Conservation (phyloP, 495 filamentous ascomycete species). For the Aspergillus heteromorphus region DNA sequence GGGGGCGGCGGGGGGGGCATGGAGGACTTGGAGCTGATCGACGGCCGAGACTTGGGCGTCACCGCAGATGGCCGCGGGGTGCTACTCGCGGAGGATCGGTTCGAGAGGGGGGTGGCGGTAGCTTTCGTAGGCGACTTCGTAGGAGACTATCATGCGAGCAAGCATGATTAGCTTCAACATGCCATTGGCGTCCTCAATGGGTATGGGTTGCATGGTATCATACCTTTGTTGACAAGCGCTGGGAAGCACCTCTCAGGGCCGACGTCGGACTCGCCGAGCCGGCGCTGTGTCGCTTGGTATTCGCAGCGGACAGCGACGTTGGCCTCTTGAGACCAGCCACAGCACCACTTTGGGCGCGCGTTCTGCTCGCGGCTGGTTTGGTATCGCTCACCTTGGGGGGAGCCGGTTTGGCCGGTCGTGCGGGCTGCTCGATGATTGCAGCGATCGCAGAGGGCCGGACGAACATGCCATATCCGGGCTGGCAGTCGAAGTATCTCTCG, state of each 20-base stretch:
- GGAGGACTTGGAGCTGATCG: constrained; percentile 51
- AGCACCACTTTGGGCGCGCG: constrained; percentile 28
- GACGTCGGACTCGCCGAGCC: constrained; percentile 65
- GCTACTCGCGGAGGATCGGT: constrained; percentile 44
- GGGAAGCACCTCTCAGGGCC: constrained; percentile 37
- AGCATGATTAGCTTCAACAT: not conserved
- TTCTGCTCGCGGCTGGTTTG: constrained; percentile 19
- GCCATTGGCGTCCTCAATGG: not conserved
- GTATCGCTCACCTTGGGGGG: constrained; percentile 20
- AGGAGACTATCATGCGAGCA: constrained; percentile 51
- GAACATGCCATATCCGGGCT: constrained; percentile 81
- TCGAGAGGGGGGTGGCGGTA: constrained; percentile 52
- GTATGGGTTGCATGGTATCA: too few relatives aligned
- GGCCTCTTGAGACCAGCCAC: constrained; percentile 30
- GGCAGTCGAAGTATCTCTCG: constrained; percentile 84
- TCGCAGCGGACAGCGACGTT: constrained; percentile 41
- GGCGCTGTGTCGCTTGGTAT: constrained; percentile 59
- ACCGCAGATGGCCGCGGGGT: constrained; percentile 41
- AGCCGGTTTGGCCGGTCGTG: constrained; percentile 24
- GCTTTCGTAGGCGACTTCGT: constrained; percentile 76
- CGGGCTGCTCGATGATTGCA: constrained; percentile 54
- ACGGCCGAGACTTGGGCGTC: constrained; percentile 47
- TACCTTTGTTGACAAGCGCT: constrained; percentile 57
- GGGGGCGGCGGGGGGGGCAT: constrained; percentile 59
- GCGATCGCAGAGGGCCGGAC: constrained; percentile 59